Percentiles rank a stretch among this genome's conserved stretches.
Conservation (phyloP, 2,329 filamentous ascomycete genomes). For the Ophiostoma perfectum region DNA sequence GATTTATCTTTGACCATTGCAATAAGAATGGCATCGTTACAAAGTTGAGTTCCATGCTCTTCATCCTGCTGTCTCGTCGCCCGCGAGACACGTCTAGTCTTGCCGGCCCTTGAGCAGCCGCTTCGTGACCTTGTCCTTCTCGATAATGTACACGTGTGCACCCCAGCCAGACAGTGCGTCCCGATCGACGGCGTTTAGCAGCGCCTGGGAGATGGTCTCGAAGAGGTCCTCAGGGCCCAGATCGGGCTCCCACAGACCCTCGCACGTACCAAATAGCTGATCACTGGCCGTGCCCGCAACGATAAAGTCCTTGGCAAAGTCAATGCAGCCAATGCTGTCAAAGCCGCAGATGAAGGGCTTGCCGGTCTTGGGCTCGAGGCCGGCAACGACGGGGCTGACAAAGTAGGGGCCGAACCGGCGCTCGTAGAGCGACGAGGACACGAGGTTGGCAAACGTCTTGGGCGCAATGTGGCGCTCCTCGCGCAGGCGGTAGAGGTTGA, state of each 20-base stretch:
- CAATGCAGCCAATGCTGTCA: slow-evolving; percentile 98
- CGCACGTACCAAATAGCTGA: slow-evolving; percentile 97
- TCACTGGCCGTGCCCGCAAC: slow-evolving; percentile 93
- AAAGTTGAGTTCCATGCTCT: slow-evolving; percentile 3
- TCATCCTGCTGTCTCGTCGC: background rate
- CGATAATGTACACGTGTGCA: slow-evolving; percentile 97
- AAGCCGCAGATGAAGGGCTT: slow-evolving; percentile 98
- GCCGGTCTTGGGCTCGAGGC: slow-evolving; percentile 87
- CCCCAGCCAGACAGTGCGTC: slow-evolving; percentile 97
- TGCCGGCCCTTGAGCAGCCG: slow-evolving; percentile 95
- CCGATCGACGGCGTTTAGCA: slow-evolving; percentile 92
- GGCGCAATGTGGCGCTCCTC: slow-evolving; percentile 96
- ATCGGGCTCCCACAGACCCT: slow-evolving; percentile 96
- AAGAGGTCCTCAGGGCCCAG: slow-evolving; percentile 92
- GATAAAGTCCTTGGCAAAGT: slow-evolving; percentile 99
- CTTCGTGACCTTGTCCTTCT: slow-evolving; percentile 99
- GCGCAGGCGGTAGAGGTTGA: slow-evolving; percentile 98
- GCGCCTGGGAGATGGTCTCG: slow-evolving; percentile 93
- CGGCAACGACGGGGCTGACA: slow-evolving; percentile 88
- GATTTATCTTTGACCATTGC: slow-evolving; percentile 9
- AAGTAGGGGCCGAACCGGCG: slow-evolving; percentile 94
- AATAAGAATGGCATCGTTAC: slow-evolving; percentile 22
- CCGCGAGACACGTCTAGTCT: slow-evolving; percentile 53
- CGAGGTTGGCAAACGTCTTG: slow-evolving; percentile 92
- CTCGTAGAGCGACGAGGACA: slow-evolving; percentile 88